These are phyloP conservation scores for Pseudophaeomoniella oleicola DNA, from an alignment of 2,329 filamentous ascomycete genomes.

Conservation along the genomic window DNA sequence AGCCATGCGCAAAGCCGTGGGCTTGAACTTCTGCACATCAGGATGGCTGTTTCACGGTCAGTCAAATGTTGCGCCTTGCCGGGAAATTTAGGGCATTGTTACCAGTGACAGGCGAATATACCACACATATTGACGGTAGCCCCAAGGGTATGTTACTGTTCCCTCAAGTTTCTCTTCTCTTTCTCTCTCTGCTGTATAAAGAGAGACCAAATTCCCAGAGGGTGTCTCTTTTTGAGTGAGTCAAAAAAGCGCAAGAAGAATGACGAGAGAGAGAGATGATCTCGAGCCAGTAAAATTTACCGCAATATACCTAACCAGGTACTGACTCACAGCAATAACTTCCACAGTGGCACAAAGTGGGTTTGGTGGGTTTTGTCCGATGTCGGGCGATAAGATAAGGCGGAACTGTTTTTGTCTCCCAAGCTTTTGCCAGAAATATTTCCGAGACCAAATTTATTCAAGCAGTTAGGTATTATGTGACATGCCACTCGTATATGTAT, in stretches of 20 bases:
- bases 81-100: too few relatives aligned
- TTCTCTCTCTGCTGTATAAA: too few relatives aligned
- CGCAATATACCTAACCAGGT: neutral
- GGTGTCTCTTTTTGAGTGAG: too few relatives aligned
- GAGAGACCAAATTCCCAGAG: too few relatives aligned
- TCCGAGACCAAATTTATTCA: too few relatives aligned
- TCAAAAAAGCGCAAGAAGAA: constrained; percentile 8
- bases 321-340: neutral
- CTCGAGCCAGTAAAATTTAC: constrained; percentile 7
- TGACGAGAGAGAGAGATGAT: constrained; percentile 8
- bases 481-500: too few relatives aligned
- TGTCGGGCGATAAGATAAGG: neutral
- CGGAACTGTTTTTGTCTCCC: too few relatives aligned
- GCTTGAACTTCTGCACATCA: constrained; percentile 93
- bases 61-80: too few relatives aligned
- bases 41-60: constrained; percentile 46
- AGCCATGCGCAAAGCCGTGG: constrained; percentile 78
- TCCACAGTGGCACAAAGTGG: too few relatives aligned
- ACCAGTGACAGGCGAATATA: constrained; percentile 92
- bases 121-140: constrained; percentile 63
- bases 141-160: neutral
- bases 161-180: constrained; percentile 3
- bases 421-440: too few relatives aligned
- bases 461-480: too few relatives aligned
- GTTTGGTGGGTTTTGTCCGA: neutral